phyloP scores from a whole-genome alignment of 73 alveolate genomes.

The Paramecium tetraurelia region DNA sequence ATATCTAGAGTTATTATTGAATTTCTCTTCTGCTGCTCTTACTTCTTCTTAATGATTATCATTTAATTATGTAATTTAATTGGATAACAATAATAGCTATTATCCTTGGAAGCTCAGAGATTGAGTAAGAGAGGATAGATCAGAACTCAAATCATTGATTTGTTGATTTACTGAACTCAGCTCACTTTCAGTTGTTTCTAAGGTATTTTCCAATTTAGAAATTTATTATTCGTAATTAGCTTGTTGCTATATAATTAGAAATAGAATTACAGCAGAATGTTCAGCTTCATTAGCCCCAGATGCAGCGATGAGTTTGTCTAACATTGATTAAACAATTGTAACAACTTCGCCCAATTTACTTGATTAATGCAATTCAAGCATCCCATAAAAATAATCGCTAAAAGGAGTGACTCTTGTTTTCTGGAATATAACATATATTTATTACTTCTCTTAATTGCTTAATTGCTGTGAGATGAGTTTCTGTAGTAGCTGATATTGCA shows the following conservation, averaged over 20 bases:
- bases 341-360: constrained; percentile 20
- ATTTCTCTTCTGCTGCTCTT: background rate
- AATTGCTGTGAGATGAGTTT: background rate
- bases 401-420: constrained; percentile 9
- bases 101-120: background rate
- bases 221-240: background rate
- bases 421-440: background rate
- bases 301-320: background rate
- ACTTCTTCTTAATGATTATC: background rate
- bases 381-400: constrained; percentile 38
- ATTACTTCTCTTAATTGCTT: constrained; percentile 3
- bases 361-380: background rate
- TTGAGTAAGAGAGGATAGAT: constrained; percentile 14
- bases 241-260: background rate
- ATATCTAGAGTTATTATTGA: background rate
- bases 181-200: background rate
- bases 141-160: background rate
- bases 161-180: background rate
- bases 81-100: background rate
- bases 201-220: background rate
- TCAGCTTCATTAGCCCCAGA: constrained; percentile 9
- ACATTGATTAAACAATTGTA: background rate
- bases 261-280: background rate
- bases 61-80: background rate
- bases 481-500: background rate